Evolutionary conservation across 164 flowering plant species (phyloP), one percentile per base, ranked within the genome.

Genomic region (Aristolochia contorta): DNA sequence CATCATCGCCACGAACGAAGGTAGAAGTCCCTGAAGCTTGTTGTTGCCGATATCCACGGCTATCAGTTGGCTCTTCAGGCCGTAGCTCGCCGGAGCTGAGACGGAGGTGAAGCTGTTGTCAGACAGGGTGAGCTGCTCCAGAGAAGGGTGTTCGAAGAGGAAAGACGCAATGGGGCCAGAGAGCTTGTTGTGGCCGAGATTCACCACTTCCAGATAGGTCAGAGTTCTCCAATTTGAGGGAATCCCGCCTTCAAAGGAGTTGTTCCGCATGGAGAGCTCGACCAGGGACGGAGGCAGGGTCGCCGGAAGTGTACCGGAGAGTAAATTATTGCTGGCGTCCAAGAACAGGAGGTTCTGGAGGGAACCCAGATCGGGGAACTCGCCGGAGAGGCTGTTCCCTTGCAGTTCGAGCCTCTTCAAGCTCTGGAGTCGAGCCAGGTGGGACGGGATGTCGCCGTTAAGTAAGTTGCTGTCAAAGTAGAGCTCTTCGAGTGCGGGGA

Each of bases 91-190:
- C 0, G 96, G 77, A 10, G 8, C 58, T 46, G 80, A 64, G 9
- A 93, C 18, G 47, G 73, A 73, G 2, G 78, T 54, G 73, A 87
- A 74, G 10, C 60, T 65, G 74, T 93, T 93, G 78, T 71, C 67
- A 19, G 97, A 78, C 43, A 93, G 84, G 0, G 84, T 80, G 47
- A 93, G 81, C 58, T 93, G 99, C 67, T 93, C 81, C 19, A 93
- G 76, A 20, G 92, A 79, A 15, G 82, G 86, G 65, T 86, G 98
- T 12, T 70, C 62, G 78, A 93, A 93, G 16, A 87, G 66, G 41
- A 51, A 30, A 25, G 77, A 59, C 9, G 86, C 83, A 19, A 88
- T 76, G 13, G 85, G 43, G 64, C 87, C 97, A 5, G 71, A 64
- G 65, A 93, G 80, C n/a, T 19, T 37, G 78, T 90, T 93, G 71